Percentiles rank a stretch among this genome's conserved stretches.
phyloP scores from a whole-genome alignment of 2,329 filamentous ascomycete species.

The Trichothecium roseum region DNA sequence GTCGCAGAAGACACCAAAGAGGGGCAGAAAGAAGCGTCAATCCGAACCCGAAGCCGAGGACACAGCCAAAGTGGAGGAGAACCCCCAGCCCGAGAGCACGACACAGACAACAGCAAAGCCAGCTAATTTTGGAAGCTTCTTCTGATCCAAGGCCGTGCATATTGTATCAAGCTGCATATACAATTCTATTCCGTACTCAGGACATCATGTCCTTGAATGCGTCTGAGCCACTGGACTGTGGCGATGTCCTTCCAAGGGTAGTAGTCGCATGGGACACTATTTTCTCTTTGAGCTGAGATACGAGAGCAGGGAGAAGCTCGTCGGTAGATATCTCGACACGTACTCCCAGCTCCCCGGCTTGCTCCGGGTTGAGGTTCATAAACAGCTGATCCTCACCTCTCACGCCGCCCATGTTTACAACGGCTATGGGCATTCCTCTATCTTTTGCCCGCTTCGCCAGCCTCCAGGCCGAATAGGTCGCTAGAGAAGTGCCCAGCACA shows the following conservation, averaged over 20 bases:
- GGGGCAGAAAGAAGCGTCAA: conserved; percentile 23
- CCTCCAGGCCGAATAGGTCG: conserved; percentile 92
- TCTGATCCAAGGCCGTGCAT: conserved; percentile 22
- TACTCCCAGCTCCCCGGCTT: conserved; percentile 40
- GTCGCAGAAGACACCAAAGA: conserved; percentile 34
- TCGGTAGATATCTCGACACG: conserved; percentile 49
- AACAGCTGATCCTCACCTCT: conserved; percentile 70
- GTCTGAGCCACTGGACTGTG: conserved; percentile 5
- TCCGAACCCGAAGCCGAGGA: conserved; percentile 14
- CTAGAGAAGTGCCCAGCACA: conserved; percentile 79
- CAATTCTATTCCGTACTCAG: conserved; percentile 21
- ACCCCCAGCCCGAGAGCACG: conserved; percentile 11
- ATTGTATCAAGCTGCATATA: conserved; percentile 7
- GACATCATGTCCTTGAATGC: conserved; percentile 53
- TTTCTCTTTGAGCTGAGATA: conserved; percentile 35
- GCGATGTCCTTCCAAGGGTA: not conserved
- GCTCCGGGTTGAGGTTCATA: conserved; percentile 37
- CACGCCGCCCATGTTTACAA: conserved; percentile 80
- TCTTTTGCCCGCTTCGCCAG: conserved; percentile 76
- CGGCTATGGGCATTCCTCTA: conserved; percentile 72
- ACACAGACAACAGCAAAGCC: conserved; percentile 8
- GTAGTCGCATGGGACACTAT: conserved; percentile 3
- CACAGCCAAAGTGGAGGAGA: conserved; percentile 8
- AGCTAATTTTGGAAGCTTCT: conserved; percentile 36
- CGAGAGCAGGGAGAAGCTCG: conserved; percentile 44